Conservation (phyloP, 768 basidiomycete species). For the Ephemerocybe angulata region DNA sequence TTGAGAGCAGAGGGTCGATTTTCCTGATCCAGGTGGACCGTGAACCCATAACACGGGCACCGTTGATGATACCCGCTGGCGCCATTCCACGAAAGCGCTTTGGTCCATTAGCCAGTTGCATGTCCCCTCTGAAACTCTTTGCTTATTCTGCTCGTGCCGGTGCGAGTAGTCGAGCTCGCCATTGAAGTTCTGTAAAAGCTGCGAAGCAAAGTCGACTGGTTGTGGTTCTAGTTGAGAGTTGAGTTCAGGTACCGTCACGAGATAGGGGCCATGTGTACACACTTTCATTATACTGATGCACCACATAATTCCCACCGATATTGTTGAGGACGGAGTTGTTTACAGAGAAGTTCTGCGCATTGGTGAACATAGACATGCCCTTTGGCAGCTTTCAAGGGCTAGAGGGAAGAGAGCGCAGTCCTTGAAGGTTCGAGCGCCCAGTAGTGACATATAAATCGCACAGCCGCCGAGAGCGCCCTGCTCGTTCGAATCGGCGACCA, state of each 20-base stretch:
- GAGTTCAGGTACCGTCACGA: background rate
- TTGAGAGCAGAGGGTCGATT: constrained; percentile 19
- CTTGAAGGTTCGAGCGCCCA: no score
- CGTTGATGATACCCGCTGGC: background rate
- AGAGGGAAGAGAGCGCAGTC: no score
- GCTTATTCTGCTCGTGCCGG: background rate
- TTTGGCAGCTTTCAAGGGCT: background rate
- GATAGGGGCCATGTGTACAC: background rate
- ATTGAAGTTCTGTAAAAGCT: background rate
- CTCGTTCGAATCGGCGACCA: no score
- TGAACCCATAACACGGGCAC: constrained; percentile 16
- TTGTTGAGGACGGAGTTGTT: background rate
- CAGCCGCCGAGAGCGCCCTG: no score
- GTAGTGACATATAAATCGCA: no score
- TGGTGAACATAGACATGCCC: background rate
- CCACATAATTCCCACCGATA: background rate
- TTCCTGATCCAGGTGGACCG: constrained; percentile 19
- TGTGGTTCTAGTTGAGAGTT: background rate
- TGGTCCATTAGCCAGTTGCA: background rate
- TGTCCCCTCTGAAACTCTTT: background rate
- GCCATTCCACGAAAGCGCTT: constrained; percentile 6
- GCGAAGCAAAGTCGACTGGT: background rate
- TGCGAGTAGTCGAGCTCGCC: background rate
- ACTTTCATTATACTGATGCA: background rate
- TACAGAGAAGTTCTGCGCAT: background rate